These are phyloP conservation scores for Citrullus amarus DNA, from an alignment of 306 rosid genomes.

Conservation along the genomic window DNA sequence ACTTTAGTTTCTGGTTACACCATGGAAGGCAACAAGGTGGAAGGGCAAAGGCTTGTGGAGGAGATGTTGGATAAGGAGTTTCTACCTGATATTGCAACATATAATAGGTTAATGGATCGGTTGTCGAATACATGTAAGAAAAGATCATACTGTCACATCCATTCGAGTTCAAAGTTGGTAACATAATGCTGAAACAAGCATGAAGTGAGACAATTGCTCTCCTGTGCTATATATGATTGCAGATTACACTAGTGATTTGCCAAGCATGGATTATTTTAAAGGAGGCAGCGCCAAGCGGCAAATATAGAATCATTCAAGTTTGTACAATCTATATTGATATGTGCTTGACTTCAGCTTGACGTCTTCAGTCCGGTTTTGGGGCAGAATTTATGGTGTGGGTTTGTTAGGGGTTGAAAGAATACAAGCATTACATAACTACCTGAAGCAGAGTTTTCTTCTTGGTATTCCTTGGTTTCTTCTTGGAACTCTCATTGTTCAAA, in stretches of 20 bases:
- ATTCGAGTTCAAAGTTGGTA: neutral
- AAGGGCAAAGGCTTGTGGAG: conserved; percentile 47
- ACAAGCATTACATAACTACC: no score
- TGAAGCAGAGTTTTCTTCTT: neutral
- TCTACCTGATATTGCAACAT: conserved; percentile 56
- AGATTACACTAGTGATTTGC: neutral
- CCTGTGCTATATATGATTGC: neutral
- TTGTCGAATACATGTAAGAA: conserved; percentile 14
- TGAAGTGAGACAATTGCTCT: neutral
- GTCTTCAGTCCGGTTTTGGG: no score
- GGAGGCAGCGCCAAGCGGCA: neutral
- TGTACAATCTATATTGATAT: neutral
- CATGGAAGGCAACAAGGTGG: conserved; percentile 33
- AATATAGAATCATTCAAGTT: neutral
- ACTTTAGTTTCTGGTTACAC: conserved; percentile 48
- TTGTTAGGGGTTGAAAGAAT: no score
- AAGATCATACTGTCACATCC: neutral
- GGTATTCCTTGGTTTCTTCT: no score
- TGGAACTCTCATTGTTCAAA: no score
- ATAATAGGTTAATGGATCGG: conserved; percentile 48
- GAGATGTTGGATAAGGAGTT: conserved; percentile 77
- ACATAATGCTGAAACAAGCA: neutral
- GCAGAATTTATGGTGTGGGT: no score
- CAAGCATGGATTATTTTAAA: neutral
- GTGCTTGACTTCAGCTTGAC: no score